Evolutionary conservation across 23 red algal genomes (phyloP), one percentile per base, ranked within the genome.

Genomic region (Gracilaria vermiculophylla): DNA sequence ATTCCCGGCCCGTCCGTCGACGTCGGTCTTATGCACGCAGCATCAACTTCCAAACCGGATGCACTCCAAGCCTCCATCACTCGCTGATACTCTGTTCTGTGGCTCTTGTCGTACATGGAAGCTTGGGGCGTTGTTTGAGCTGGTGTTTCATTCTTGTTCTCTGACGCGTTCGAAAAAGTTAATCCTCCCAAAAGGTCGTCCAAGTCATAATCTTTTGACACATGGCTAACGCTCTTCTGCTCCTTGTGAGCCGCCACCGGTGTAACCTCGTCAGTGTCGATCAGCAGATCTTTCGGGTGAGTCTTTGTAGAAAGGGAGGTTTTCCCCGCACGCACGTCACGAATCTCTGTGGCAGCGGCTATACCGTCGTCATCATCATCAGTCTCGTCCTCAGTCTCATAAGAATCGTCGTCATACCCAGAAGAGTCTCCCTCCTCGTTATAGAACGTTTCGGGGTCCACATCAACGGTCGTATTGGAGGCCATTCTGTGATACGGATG

Each of bases 391-490:
- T 47, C 43, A 27, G 13, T 19, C 9, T 28, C 54, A 28, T 33
- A 14, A 21, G 34, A 31, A 28, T 35, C 47, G 5, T 12, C 43
- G 16, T 60, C 55, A 60, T 29, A 70, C 64, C 5, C 33, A 3
- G 64, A 70, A 23, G 33, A 39, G 6, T 70, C 64, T 19, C 20
- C 33, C 28, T 92, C 88, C 19, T 72, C 75, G 13, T 39, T 77
- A 49, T 92, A 92, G 65, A 92, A 92, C 29, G 29, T 57, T 57
- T 92, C 88, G 19, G 88, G 88, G 62, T 92, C 88, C 12, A 92
- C 49, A 49, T 82, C 40, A 49, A 71, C 86, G 4, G 52, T 24
- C 54, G 29, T 78, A 20, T 52, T 52, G 1, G 5, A 3, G n/a
- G 35, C 54, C 2, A 45, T 70, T 17, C 19, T 39, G 1, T 70